Percentiles rank a stretch among this genome's conserved stretches.
Evolutionary conservation across 352 stramenopile genomes (phyloP).

Genomic region (Thraustotheca clavata): DNA sequence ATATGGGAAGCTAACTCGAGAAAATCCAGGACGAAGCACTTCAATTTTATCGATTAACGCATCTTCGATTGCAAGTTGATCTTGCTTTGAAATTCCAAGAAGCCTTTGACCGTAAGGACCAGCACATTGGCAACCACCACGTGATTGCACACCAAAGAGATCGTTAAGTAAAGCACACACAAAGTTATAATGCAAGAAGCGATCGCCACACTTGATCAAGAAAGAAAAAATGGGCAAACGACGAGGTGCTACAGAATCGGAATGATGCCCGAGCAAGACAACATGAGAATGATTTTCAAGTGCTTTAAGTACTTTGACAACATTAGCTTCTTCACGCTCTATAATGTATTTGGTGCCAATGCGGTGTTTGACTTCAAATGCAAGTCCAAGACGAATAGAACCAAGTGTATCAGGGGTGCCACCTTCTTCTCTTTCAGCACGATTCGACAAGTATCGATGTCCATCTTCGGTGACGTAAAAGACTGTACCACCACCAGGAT

Average conservation of each 20-base stretch:
- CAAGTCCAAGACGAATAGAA: constrained; percentile 87
- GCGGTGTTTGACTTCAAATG: constrained; percentile 84
- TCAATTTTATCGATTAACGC: constrained; percentile 87
- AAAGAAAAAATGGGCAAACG: constrained; percentile 95
- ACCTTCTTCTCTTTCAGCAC: constrained; percentile 92
- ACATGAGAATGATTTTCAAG: constrained; percentile 54
- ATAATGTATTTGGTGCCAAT: constrained; percentile 46
- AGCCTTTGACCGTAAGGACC: constrained; percentile 91
- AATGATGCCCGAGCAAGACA: constrained; percentile 85
- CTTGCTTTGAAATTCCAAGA: constrained; percentile 76
- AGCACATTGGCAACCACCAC: constrained; percentile 90
- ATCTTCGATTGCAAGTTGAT: constrained; percentile 61
- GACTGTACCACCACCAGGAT: constrained; percentile 39
- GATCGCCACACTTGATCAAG: constrained; percentile 72
- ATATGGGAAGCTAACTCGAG: constrained; percentile 80
- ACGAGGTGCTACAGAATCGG: constrained; percentile 32
- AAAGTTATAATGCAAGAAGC: constrained; percentile 98
- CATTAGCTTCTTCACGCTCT: constrained; percentile 35
- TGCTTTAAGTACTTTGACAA: constrained; percentile 30
- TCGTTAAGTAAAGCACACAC: constrained; percentile 96
- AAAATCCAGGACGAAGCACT: constrained; percentile 92
- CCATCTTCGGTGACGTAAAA: constrained; percentile 49
- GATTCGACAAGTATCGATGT: constrained; percentile 72
- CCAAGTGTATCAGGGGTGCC: constrained; percentile 94
- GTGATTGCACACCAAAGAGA: constrained; percentile 93